phyloP scores from a whole-genome alignment of 1,139 yeast genomes.

The Geotrichum europaeum region DNA sequence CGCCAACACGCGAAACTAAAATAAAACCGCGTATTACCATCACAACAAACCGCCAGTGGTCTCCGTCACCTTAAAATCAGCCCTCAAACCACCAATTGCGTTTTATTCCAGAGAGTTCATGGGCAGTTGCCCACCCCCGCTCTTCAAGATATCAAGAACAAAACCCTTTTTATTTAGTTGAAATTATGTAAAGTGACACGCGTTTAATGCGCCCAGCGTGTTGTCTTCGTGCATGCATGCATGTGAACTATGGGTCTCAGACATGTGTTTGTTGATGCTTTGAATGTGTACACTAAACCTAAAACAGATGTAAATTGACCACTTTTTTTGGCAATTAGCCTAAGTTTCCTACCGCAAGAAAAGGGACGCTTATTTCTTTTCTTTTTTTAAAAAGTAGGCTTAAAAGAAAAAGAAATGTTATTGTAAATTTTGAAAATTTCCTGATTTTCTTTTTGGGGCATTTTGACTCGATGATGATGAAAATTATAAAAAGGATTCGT shows the following conservation, averaged over 20 bases:
- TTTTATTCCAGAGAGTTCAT: too few relatives aligned
- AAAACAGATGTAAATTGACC: background rate
- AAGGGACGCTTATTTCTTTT: background rate
- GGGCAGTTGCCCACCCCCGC: too few relatives aligned
- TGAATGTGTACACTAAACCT: background rate
- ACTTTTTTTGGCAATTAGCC: too few relatives aligned
- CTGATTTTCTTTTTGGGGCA: background rate
- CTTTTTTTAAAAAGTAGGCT: background rate
- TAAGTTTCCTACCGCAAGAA: too few relatives aligned
- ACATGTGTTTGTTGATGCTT: constrained; percentile 2
- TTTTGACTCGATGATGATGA: background rate
- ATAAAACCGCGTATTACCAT: too few relatives aligned
- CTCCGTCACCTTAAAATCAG: too few relatives aligned
- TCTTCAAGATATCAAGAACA: constrained; percentile 45
- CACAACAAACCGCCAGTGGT: too few relatives aligned
- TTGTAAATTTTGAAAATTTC: background rate
- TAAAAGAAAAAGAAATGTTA: background rate
- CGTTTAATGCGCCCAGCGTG: background rate
- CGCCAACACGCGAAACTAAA: too few relatives aligned
- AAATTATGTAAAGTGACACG: background rate
- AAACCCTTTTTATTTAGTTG: background rate
- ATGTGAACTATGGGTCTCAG: constrained; percentile 3
- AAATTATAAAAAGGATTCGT: constrained; percentile 1
- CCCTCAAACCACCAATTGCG: constrained; percentile 34
- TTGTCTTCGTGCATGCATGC: constrained; percentile 1